These are phyloP conservation scores for Eucalyptus marginata DNA, from an alignment of 345 rosid species.

Conservation along the genomic window DNA sequence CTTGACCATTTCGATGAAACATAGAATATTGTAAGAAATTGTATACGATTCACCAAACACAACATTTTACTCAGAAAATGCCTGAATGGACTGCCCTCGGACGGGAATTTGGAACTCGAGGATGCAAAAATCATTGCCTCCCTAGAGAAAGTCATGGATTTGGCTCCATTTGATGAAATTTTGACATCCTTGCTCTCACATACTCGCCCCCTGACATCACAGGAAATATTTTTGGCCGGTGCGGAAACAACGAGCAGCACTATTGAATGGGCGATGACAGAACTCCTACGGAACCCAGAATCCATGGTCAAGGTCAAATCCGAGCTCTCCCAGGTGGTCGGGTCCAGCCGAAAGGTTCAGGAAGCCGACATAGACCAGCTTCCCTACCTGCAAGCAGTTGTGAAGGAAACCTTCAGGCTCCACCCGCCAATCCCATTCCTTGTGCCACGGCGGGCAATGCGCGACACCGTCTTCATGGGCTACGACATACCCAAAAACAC, in stretches of 20 bases:
- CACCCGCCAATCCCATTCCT: constrained; percentile 55
- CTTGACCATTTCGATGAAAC: not conserved
- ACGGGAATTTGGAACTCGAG: not conserved
- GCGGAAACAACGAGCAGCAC: constrained; percentile 53
- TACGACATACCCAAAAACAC: constrained; percentile 36
- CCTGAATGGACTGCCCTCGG: not conserved
- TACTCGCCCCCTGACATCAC: not conserved
- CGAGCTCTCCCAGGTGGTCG: constrained; percentile 33
- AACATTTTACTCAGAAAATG: not conserved
- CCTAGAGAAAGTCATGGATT: not conserved
- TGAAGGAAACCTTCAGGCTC: constrained; percentile 36
- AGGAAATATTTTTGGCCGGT: constrained; percentile 62
- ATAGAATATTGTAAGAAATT: not conserved
- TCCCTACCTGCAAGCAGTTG: constrained; percentile 28
- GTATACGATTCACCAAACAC: not conserved
- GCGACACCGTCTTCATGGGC: constrained; percentile 37
- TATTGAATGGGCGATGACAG: constrained; percentile 61
- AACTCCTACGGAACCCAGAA: constrained; percentile 36
- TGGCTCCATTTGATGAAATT: not conserved
- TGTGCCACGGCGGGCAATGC: constrained; percentile 33
- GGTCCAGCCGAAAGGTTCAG: constrained; percentile 24
- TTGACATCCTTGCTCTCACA: not conserved
- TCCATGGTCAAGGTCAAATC: constrained; percentile 28
- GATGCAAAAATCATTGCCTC: not conserved
- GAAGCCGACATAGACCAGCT: constrained; percentile 41